Evolutionary conservation across 768 basidiomycete genomes (phyloP).

Genomic region (Obba rivulosa): DNA sequence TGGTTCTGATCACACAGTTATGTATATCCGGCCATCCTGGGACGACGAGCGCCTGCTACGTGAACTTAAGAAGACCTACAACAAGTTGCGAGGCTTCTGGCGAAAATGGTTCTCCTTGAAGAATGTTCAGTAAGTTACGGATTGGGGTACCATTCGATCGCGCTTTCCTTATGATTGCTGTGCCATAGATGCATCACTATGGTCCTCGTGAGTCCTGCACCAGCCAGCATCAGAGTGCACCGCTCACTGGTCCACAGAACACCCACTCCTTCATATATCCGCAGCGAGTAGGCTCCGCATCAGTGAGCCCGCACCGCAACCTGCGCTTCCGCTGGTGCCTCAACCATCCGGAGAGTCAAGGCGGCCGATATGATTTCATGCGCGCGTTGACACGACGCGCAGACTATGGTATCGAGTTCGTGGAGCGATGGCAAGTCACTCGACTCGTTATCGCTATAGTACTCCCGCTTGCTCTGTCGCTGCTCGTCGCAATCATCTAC

Average conservation of each 20-base stretch:
- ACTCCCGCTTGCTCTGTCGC: not conserved
- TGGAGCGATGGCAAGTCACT: constrained; percentile 6
- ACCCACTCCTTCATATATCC: constrained; percentile 11
- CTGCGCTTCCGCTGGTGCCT: constrained; percentile 7
- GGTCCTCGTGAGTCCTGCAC: constrained; percentile 12
- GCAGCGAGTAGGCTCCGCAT: not conserved
- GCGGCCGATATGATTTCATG: constrained; percentile 4
- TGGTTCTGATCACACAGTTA: not conserved
- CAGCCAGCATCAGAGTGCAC: not conserved
- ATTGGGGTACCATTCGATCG: no score
- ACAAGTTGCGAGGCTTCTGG: not conserved
- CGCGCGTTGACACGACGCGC: not conserved
- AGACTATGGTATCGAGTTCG: constrained; percentile 7
- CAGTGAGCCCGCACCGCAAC: constrained; percentile 3
- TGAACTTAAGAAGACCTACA: not conserved
- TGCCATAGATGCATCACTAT: constrained; percentile 13
- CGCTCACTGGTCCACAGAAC: constrained; percentile 3
- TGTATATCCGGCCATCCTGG: not conserved
- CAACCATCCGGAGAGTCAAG: constrained; percentile 3
- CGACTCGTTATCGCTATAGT: not conserved
- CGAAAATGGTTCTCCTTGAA: not conserved
- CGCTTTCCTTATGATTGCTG: no score
- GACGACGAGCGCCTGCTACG: not conserved
- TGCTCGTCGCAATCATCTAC: constrained; percentile 1
- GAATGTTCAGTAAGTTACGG: no score